Percentiles rank a stretch among this genome's conserved stretches.
Evolutionary conservation across 192 early-diverging fungal species (phyloP).

Genomic region (Linnemannia elongata): DNA sequence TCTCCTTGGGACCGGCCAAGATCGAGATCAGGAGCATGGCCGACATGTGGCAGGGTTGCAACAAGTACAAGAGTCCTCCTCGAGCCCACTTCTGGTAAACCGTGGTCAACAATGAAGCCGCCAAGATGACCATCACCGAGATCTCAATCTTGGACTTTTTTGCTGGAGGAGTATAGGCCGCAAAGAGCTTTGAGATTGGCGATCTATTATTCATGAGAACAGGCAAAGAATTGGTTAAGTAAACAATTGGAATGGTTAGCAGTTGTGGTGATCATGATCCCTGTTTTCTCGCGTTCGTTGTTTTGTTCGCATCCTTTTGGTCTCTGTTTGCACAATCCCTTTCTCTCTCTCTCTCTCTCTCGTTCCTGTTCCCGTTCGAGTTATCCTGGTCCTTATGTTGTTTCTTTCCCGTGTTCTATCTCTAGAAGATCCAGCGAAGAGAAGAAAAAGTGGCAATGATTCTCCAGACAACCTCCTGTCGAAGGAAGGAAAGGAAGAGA

Average conservation of each 20-base stretch:
- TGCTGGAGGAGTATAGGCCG: slow-evolving; percentile 20
- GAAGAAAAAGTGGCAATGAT: not conserved
- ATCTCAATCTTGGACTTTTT: slow-evolving; percentile 55
- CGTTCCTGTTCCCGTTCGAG: not conserved
- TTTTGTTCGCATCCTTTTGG: not conserved
- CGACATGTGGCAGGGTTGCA: slow-evolving; percentile 73
- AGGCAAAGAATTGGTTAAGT: not conserved
- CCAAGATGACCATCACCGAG: slow-evolving; percentile 44
- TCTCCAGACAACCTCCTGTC: not conserved
- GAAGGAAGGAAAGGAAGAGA: not conserved
- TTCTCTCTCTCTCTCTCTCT: not conserved
- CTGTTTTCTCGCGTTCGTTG: not conserved
- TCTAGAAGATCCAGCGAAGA: not conserved
- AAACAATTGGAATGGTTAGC: not conserved
- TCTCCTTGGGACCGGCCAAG: slow-evolving; percentile 59
- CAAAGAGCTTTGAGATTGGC: slow-evolving; percentile 43
- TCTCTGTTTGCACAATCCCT: not conserved
- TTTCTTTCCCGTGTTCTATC: not conserved
- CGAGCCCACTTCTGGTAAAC: slow-evolving; percentile 59
- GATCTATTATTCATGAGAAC: slow-evolving; percentile 28
- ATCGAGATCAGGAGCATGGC: slow-evolving; percentile 59
- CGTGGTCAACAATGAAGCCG: slow-evolving; percentile 57
- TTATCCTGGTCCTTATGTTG: not conserved
- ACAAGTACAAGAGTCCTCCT: slow-evolving; percentile 58
- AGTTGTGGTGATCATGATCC: not conserved